phyloP scores from a whole-genome alignment of 768 basidiomycete species.

The Phlegmacium glaucopus region DNA sequence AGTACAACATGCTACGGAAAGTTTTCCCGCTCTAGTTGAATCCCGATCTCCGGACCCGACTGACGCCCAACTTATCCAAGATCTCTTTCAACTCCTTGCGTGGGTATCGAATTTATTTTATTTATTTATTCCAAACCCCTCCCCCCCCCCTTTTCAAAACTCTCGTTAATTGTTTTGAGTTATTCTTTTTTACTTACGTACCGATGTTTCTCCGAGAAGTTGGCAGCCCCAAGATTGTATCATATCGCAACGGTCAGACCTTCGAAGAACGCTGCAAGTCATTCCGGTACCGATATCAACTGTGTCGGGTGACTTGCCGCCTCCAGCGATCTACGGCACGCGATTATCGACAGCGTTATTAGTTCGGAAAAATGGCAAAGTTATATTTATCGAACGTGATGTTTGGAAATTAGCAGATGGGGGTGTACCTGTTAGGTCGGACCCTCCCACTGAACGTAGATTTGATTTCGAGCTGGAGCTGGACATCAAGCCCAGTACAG shows the following conservation, averaged over 20 bases:
- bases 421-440: slow-evolving; percentile 29
- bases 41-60: slow-evolving; percentile 30
- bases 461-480: slow-evolving; percentile 48
- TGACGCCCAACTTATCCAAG: slow-evolving; percentile 53
- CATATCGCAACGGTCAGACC: slow-evolving; percentile 41
- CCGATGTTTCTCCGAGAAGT: slow-evolving; percentile 31
- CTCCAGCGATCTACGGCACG: slow-evolving; percentile 54
- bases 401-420: slow-evolving; percentile 52
- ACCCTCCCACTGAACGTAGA: slow-evolving; percentile 42
- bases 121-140: slow-evolving; percentile 8
- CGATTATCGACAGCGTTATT: slow-evolving; percentile 72
- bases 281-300: slow-evolving; percentile 42
- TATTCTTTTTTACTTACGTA: slow-evolving; percentile 19
- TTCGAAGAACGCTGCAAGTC: slow-evolving; percentile 63
- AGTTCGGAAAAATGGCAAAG: slow-evolving; percentile 55
- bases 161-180: too few species aligned
- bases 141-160: too few species aligned
- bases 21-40: slow-evolving; percentile 43
- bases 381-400: slow-evolving; percentile 70
- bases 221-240: slow-evolving; percentile 46
- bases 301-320: slow-evolving; percentile 13
- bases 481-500: slow-evolving; percentile 15
- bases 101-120: slow-evolving; percentile 38
- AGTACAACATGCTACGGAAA: slow-evolving; percentile 52
- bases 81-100: slow-evolving; percentile 67